Conservation (phyloP, 179 eudicot species). For the Beta macrorhiza region DNA sequence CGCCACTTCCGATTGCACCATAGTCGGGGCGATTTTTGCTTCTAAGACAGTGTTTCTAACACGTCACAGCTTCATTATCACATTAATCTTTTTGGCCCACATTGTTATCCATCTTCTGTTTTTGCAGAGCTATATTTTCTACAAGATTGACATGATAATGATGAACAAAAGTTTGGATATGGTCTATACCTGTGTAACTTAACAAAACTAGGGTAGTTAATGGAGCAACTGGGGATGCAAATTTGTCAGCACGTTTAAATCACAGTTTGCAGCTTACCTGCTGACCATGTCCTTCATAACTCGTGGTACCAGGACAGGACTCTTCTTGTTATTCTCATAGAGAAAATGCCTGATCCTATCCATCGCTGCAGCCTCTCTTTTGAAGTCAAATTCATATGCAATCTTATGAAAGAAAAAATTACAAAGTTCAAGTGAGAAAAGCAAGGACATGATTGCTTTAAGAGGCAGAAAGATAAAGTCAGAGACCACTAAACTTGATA, state of each 20-base stretch:
- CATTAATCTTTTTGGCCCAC: too few relatives aligned
- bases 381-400: conserved; percentile 88
- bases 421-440: conserved; percentile 19
- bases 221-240: neutral
- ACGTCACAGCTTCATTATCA: too few relatives aligned
- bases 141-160: too few relatives aligned
- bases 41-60: too few relatives aligned
- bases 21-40: too few relatives aligned
- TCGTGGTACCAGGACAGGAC: conserved; percentile 81
- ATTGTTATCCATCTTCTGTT: too few relatives aligned
- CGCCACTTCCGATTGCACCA: too few relatives aligned
- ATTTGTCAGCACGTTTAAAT: neutral
- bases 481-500: neutral
- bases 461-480: neutral
- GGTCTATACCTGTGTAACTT: neutral
- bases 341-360: conserved; percentile 67
- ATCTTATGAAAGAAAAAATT: conserved; percentile 49
- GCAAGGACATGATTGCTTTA: conserved; percentile 1
- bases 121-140: too few relatives aligned
- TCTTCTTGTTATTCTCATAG: conserved; percentile 60
- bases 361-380: conserved; percentile 93
- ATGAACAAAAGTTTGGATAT: neutral
- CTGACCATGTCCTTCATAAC: conserved; percentile 59
- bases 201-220: neutral
- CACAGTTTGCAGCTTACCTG: conserved; percentile 48